A percentile compares a stretch with the other conserved stretches of the same genome.
These are phyloP conservation scores for Lagerstroemia speciosa DNA, from an alignment of 345 rosid species.

Conservation along the genomic window DNA sequence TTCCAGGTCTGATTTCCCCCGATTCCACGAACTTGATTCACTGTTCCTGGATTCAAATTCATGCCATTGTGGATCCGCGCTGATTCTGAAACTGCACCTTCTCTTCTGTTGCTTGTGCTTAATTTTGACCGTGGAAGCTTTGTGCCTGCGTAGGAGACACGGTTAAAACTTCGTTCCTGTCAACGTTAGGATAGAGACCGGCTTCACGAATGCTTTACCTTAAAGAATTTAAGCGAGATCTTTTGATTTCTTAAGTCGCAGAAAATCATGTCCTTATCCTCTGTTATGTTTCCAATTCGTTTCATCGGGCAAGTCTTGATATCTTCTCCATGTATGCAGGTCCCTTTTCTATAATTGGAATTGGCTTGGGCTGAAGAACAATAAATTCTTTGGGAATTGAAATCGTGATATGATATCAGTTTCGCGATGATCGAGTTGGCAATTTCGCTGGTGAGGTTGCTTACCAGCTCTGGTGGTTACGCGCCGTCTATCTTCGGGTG, in stretches of 20 bases:
- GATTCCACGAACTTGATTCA: too few relatives aligned
- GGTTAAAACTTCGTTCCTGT: too few relatives aligned
- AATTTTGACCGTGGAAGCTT: not conserved
- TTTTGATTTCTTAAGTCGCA: not conserved
- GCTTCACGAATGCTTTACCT: too few relatives aligned
- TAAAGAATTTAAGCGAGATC: not conserved
- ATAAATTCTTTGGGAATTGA: not conserved
- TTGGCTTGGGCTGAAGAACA: not conserved
- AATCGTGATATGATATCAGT: slow-evolving; percentile 10
- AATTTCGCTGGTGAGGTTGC: slow-evolving; percentile 28
- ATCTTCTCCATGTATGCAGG: not conserved
- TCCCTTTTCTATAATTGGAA: not conserved
- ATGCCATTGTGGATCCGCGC: not conserved
- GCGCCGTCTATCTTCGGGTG: slow-evolving; percentile 37
- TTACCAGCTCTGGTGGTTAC: slow-evolving; percentile 25
- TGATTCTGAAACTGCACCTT: not conserved
- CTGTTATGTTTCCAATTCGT: not conserved
- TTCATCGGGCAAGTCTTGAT: too few relatives aligned
- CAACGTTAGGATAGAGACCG: too few relatives aligned
- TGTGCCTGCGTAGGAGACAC: too few relatives aligned
- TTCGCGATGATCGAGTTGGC: slow-evolving; percentile 38
- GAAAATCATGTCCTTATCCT: not conserved
- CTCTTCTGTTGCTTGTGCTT: not conserved
- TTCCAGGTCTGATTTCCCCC: not conserved
- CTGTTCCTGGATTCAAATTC: too few relatives aligned